A percentile compares a stretch with the other conserved stretches of the same genome.
Evolutionary conservation across 2,329 filamentous ascomycete species (phyloP).

Genomic region (Chrysosphaeria jannelii): DNA sequence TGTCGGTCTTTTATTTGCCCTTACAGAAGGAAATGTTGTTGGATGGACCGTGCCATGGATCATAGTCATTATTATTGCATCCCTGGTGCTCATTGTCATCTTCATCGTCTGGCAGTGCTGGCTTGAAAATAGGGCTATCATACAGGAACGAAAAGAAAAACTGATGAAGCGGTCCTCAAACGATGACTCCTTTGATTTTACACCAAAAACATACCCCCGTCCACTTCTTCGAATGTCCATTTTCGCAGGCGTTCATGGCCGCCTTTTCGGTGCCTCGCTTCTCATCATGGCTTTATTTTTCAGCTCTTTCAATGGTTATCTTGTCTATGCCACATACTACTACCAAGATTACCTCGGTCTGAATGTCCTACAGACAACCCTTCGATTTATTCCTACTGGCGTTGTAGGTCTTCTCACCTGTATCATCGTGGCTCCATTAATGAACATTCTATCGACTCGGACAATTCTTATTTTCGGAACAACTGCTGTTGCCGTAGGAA

Average conservation of each 20-base stretch:
- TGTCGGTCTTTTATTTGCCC: conserved; percentile 30
- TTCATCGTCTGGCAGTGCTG: conserved; percentile 32
- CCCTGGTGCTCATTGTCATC: conserved; percentile 20
- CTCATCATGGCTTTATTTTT: conserved; percentile 36
- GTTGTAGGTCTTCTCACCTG: conserved; percentile 26
- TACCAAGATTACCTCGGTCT: conserved; percentile 36
- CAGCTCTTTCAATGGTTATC: conserved; percentile 33
- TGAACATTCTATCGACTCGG: conserved; percentile 25
- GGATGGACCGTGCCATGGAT: conserved; percentile 37
- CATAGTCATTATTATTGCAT: conserved; percentile 24
- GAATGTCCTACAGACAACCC: conserved; percentile 30
- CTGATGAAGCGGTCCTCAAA: conserved; percentile 6
- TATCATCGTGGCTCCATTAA: conserved; percentile 21
- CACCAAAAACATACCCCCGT: conserved; percentile 9
- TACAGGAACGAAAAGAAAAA: conserved; percentile 19
- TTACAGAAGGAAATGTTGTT: conserved; percentile 38
- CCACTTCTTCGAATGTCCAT: conserved; percentile 38
- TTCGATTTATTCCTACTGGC: conserved; percentile 38
- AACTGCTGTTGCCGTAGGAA: conserved; percentile 16
- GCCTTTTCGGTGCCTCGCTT: conserved; percentile 29
- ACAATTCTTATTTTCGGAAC: conserved; percentile 27
- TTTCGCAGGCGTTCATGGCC: conserved; percentile 13
- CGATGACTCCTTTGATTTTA: conserved; percentile 5
- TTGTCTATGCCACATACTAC: conserved; percentile 38
- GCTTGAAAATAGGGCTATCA: no score